phyloP scores from a whole-genome alignment of 371 early-diverging fungal species.

The Synchytrium microbalum region DNA sequence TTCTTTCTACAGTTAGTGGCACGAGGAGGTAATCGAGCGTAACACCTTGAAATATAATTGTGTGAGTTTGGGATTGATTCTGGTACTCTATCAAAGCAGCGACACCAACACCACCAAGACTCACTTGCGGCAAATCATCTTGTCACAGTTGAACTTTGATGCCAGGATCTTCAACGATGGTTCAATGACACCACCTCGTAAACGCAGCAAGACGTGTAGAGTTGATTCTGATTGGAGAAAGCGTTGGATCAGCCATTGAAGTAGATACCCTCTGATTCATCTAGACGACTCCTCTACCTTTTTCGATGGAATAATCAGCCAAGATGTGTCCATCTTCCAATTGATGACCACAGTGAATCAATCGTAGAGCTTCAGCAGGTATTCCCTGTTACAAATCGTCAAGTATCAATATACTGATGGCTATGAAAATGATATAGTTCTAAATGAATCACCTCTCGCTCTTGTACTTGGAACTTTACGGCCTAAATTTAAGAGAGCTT shows the following conservation, averaged over 20 bases:
- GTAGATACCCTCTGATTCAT: too few species aligned
- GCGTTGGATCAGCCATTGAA: background rate
- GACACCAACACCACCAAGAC: background rate
- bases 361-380: background rate
- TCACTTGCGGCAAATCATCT: slow-evolving; percentile 97
- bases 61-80: too few species aligned
- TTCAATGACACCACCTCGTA: slow-evolving; percentile 96
- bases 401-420: background rate
- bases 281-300: too few species aligned
- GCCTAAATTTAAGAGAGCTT: too few species aligned
- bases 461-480: background rate
- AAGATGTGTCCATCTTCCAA: slow-evolving; percentile 6
- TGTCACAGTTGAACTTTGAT: slow-evolving; percentile 98
- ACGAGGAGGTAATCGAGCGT: slow-evolving; percentile 98
- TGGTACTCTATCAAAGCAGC: background rate
- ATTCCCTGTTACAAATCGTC: background rate
- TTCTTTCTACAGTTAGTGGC: slow-evolving; percentile 99
- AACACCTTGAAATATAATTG: slow-evolving; percentile 59
- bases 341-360: slow-evolving; percentile 2
- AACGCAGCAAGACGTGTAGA: slow-evolving; percentile 96
- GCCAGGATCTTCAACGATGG: slow-evolving; percentile 95
- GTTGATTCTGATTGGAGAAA: slow-evolving; percentile 71
- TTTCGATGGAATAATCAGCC: slow-evolving; percentile 4
- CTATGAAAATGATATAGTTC: background rate
- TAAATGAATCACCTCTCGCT: background rate